A percentile compares a stretch with the other conserved stretches of the same genome.
phyloP scores from a whole-genome alignment of 2,329 filamentous ascomycete genomes.

The Colletotrichum siamense region DNA sequence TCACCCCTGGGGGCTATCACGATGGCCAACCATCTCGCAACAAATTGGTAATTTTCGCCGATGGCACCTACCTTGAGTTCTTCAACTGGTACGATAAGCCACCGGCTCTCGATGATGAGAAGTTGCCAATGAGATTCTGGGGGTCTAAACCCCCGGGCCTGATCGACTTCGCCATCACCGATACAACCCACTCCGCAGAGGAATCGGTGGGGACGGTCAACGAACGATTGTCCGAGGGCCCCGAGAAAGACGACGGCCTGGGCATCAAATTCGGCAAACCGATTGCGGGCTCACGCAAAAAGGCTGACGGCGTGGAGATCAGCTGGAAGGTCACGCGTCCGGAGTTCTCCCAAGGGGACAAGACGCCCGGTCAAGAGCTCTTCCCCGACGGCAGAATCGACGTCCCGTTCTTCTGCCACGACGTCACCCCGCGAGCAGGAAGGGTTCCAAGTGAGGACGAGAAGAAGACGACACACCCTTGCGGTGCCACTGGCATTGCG shows the following conservation, averaged over 20 bases:
- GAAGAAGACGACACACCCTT: background rate
- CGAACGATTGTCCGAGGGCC: background rate
- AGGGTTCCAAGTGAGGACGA: background rate
- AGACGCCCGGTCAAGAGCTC: background rate
- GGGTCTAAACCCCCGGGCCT: accelerated
- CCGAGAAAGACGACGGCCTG: background rate
- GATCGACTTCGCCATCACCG: background rate
- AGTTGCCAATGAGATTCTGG: background rate
- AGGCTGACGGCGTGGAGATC: background rate
- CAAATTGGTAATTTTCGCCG: background rate
- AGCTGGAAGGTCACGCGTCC: background rate
- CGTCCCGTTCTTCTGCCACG: background rate
- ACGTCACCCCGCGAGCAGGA: background rate
- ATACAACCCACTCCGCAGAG: background rate
- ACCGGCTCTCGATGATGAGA: accelerated
- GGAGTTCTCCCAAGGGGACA: background rate
- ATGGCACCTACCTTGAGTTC: background rate
- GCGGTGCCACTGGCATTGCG: background rate
- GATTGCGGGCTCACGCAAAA: background rate
- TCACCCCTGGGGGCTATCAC: background rate
- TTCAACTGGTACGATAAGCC: background rate
- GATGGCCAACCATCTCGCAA: background rate
- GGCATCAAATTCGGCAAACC: background rate
- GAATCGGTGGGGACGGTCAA: background rate
- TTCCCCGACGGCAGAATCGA: background rate